phyloP scores from a whole-genome alignment of 805 yeast genomes.

The Kazachstania kunashirensis region DNA sequence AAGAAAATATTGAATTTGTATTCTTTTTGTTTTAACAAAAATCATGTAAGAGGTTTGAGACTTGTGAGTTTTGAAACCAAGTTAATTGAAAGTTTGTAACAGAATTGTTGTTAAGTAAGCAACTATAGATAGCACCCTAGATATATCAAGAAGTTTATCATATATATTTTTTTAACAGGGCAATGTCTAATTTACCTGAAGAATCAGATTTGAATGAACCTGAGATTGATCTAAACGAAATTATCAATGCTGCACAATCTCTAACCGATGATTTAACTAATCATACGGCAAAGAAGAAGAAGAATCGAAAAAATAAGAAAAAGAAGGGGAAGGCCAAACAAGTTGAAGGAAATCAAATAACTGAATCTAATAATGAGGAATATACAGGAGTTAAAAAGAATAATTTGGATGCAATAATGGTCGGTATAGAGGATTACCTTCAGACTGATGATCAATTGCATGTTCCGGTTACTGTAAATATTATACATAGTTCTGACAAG shows the following conservation, averaged over 20 bases:
- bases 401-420: constrained; percentile 16
- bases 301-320: constrained; percentile 6
- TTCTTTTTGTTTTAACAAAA: too few species aligned
- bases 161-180: too few species aligned
- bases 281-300: constrained; percentile 3
- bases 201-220: constrained; percentile 15
- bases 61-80: too few species aligned
- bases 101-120: too few species aligned
- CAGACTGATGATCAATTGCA: constrained; percentile 6
- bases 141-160: too few species aligned
- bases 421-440: constrained; percentile 21
- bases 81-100: too few species aligned
- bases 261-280: constrained; percentile 9
- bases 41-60: too few species aligned
- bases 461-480: not conserved
- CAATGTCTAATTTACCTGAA: not conserved
- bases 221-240: constrained; percentile 23
- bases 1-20: too few species aligned
- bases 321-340: constrained; percentile 1
- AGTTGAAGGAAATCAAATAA: not conserved
- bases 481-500: not conserved
- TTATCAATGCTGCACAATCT: constrained; percentile 18
- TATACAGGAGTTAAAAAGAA: not conserved
- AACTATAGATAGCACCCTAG: too few species aligned
- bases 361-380: not conserved